phyloP scores from a whole-genome alignment of 2,329 filamentous ascomycete genomes.

The Fusarium sulawesiense region DNA sequence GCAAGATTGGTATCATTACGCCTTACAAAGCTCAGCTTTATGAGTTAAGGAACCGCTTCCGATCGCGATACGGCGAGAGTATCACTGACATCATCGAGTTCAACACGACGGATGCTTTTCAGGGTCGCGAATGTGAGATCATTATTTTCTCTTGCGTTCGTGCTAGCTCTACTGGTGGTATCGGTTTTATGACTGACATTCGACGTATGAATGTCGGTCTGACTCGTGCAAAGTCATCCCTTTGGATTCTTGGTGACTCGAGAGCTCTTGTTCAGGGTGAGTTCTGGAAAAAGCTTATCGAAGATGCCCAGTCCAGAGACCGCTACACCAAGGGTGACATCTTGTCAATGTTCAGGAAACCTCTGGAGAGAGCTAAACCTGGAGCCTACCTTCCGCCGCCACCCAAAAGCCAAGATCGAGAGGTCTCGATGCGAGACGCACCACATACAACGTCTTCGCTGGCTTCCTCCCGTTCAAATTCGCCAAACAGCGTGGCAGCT shows the following conservation, averaged over 20 bases:
- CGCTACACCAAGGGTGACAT: conserved; percentile 79
- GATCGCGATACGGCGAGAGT: conserved; percentile 74
- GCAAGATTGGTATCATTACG: conserved; percentile 96
- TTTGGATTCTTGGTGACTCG: conserved; percentile 97
- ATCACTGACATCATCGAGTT: conserved; percentile 90
- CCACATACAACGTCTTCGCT: conserved; percentile 16
- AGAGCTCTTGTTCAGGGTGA: conserved; percentile 85
- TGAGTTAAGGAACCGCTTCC: conserved; percentile 81
- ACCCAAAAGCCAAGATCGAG: conserved; percentile 21
- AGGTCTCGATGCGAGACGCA: conserved; percentile 38
- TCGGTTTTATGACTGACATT: conserved; percentile 98
- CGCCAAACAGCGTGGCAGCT: conserved; percentile 8
- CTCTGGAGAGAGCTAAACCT: conserved; percentile 53
- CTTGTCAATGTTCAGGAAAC: conserved; percentile 60
- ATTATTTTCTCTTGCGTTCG: conserved; percentile 99
- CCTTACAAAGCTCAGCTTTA: conserved; percentile 95
- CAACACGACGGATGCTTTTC: conserved; percentile 98
- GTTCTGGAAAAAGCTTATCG: conserved; percentile 89
- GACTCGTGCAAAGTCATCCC: conserved; percentile 93
- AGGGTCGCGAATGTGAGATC: conserved; percentile 95
- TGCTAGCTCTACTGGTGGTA: conserved; percentile 90
- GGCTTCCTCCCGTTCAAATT: conserved; percentile 27
- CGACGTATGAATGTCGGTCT: conserved; percentile 99
- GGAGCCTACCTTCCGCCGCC: conserved; percentile 35
- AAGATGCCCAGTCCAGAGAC: conserved; percentile 79